Conservation (phyloP, 75 land plant genomes). For the Picea sitchensis region DNA sequence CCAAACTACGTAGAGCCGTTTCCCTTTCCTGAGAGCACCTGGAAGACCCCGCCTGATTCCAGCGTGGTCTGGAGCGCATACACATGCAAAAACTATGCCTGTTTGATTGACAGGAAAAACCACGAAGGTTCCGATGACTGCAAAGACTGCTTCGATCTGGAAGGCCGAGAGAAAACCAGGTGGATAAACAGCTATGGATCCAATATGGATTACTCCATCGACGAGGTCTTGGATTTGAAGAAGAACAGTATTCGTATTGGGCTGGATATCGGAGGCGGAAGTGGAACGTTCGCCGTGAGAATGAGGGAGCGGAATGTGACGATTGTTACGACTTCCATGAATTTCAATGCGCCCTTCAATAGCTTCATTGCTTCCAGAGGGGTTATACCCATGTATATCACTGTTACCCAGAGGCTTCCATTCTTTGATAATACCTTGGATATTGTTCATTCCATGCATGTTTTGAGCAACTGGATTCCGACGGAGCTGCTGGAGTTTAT, state of each 20-base stretch:
- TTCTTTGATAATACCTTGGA: constrained; percentile 76
- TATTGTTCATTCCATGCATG: constrained; percentile 68
- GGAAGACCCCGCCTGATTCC: constrained; percentile 61
- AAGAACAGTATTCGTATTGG: constrained; percentile 47
- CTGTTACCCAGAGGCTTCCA: constrained; percentile 58
- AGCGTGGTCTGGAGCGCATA: constrained; percentile 64
- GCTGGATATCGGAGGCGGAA: constrained; percentile 68
- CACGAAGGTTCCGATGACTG: constrained; percentile 30
- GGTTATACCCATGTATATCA: constrained; percentile 47
- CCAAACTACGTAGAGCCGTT: constrained; percentile 41
- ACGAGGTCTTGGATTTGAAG: constrained; percentile 28
- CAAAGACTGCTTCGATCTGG: constrained; percentile 77
- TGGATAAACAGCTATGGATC: constrained; percentile 33
- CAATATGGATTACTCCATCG: constrained; percentile 44
- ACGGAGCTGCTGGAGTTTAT: constrained; percentile 47
- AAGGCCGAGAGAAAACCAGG: constrained; percentile 46
- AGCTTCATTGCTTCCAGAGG: constrained; percentile 68
- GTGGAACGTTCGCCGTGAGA: constrained; percentile 67
- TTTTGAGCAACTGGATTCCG: constrained; percentile 72
- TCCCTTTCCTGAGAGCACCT: constrained; percentile 53
- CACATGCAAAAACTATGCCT: constrained; percentile 73
- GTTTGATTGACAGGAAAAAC: constrained; percentile 49
- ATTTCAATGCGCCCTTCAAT: constrained; percentile 74
- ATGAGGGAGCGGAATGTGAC: constrained; percentile 69
- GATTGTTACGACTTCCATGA: constrained; percentile 62